Evolutionary conservation across 192 early-diverging fungal species (phyloP), one percentile per base, ranked within the genome.

Genomic region (Coemansia guatemalensis): DNA sequence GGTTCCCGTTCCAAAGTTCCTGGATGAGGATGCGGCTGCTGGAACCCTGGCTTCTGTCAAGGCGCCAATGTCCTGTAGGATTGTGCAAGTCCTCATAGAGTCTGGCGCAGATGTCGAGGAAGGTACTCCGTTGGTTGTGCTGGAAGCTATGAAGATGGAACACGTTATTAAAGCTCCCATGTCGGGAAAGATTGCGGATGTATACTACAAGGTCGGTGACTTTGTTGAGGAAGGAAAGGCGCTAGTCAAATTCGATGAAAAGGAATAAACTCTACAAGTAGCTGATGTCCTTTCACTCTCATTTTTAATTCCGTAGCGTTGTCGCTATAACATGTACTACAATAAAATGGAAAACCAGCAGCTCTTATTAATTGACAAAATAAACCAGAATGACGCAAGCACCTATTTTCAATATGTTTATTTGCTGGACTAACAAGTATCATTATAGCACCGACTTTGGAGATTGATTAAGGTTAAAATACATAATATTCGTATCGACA

Each of bases 71-170:
- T 94, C 96, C 17, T 96, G 96, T 85, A 95, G 93, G 82, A 96
- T 98, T 59, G 90, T 93, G 21, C 89, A 90, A 73, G 86, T 97
- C 1, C 70, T 85, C 48, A 86, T 92, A 2, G 81, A 88, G 57
- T 71, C 86, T 22, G 96, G 94, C 17, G 86, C 92, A 29, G 82
- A 82, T 33, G 91, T 98, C 9, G 84, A 85, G 51, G 92, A 93
- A 73, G 94, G 90, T 39, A 83, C 88, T 50, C 85, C 88, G 35
- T 72, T 98, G 29, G 75, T 96, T 3, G 84, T 98, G 29, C 80
- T 98, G 29, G 96, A 98, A 67, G 96, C 96, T 20, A 98, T 98
- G 96, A 98, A 98, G 85, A 98, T 98, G 96, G 96, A 98, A 85
- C 95, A 97, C 60, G 85, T 93, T 49, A 90, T 98, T 61, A 88